Conservation (phyloP, 1,284 basidiomycete species). For the Cryptococcus sp. region DNA sequence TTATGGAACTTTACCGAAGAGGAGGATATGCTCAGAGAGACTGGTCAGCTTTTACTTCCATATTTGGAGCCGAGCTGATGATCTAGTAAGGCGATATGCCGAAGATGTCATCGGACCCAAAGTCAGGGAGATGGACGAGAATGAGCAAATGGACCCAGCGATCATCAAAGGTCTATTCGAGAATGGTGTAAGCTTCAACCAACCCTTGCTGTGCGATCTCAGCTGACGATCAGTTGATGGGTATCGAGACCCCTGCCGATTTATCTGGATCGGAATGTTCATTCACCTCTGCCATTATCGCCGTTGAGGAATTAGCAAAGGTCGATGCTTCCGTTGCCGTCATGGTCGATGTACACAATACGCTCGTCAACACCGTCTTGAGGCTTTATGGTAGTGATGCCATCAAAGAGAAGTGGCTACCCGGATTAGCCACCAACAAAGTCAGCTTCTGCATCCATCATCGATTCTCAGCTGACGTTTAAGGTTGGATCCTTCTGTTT, state of each 20-base stretch:
- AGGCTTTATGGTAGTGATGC: slow-evolving; percentile 79
- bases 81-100: slow-evolving; percentile 76
- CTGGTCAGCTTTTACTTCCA: slow-evolving; percentile 54
- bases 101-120: slow-evolving; percentile 82
- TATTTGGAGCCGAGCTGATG: neutral
- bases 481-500: slow-evolving; percentile 95
- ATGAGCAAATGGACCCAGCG: slow-evolving; percentile 85
- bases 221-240: slow-evolving; percentile 70
- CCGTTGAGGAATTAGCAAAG: slow-evolving; percentile 95
- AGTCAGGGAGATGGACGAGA: slow-evolving; percentile 97
- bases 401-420: slow-evolving; percentile 85
- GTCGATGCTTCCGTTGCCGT: slow-evolving; percentile 96
- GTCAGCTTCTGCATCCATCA: slow-evolving; percentile 49
- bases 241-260: slow-evolving; percentile 83
- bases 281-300: slow-evolving; percentile 93
- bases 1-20: slow-evolving; percentile 83
- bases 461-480: neutral
- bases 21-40: slow-evolving; percentile 82
- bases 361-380: slow-evolving; percentile 91
- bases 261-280: slow-evolving; percentile 84
- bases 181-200: slow-evolving; percentile 63
- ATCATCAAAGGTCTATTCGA: slow-evolving; percentile 90
- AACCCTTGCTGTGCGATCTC: neutral
- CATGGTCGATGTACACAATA: slow-evolving; percentile 97
- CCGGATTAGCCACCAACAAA: slow-evolving; percentile 71